Evolutionary conservation across 1,139 yeast species (phyloP).

Genomic region (Sugiyamaella novakii): DNA sequence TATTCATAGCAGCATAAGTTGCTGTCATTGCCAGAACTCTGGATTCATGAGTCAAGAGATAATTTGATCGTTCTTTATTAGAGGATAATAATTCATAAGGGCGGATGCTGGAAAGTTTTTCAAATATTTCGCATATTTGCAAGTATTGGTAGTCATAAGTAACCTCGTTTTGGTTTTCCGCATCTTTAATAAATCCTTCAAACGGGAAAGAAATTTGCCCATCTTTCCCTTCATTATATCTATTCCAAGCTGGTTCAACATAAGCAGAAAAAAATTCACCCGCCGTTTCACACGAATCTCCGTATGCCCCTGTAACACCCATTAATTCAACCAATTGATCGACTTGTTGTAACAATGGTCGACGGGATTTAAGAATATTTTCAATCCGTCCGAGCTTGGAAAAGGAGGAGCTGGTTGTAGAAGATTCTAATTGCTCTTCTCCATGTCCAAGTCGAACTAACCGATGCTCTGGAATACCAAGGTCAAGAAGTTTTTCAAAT

Average conservation of each 20-base stretch:
- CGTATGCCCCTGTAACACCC: slow-evolving; percentile 48
- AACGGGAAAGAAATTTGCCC: slow-evolving; percentile 41
- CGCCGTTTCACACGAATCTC: slow-evolving; percentile 50
- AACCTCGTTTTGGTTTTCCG: slow-evolving; percentile 11
- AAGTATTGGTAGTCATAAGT: slow-evolving; percentile 25
- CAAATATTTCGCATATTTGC: slow-evolving; percentile 38
- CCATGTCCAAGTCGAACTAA: slow-evolving; percentile 36
- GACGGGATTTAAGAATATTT: slow-evolving; percentile 22
- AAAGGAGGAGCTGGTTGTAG: slow-evolving; percentile 2
- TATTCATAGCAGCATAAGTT: slow-evolving; percentile 34
- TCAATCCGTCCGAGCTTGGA: slow-evolving; percentile 11
- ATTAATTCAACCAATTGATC: slow-evolving; percentile 42
- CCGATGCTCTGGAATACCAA: slow-evolving; percentile 34
- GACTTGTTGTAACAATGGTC: slow-evolving; percentile 39
- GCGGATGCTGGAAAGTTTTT: slow-evolving; percentile 37
- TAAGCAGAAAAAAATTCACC: slow-evolving; percentile 42
- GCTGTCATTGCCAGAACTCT: slow-evolving; percentile 43
- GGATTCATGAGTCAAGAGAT: slow-evolving; percentile 37
- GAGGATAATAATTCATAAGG: slow-evolving; percentile 42
- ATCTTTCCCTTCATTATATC: slow-evolving; percentile 10
- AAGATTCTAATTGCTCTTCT: slow-evolving; percentile 23
- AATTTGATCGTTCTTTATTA: slow-evolving; percentile 31
- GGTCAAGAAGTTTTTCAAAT: slow-evolving; percentile 29
- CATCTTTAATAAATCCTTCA: slow-evolving; percentile 25
- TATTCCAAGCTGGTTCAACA: slow-evolving; percentile 43